A percentile compares a stretch with the other conserved stretches of the same genome.
phyloP scores from a whole-genome alignment of 2,329 filamentous ascomycete genomes.

The Fusarium foetens region DNA sequence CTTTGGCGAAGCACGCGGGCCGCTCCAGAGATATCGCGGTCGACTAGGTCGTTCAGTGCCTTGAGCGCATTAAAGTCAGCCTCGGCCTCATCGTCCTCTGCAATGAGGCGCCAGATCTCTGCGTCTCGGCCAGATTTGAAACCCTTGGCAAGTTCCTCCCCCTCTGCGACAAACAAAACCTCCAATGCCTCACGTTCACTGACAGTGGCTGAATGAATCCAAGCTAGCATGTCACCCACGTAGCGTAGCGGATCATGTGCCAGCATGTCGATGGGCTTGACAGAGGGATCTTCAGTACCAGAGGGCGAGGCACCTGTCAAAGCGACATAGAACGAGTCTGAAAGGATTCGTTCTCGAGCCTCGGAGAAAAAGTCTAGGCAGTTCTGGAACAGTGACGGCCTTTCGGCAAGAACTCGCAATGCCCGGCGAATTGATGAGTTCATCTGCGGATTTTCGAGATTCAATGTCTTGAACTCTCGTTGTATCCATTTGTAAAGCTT shows the following conservation, averaged over 20 bases:
- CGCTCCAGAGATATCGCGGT: constrained; percentile 84
- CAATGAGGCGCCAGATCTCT: constrained; percentile 81
- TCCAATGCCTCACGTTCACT: constrained; percentile 94
- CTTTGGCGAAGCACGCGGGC: constrained; percentile 87
- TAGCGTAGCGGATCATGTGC: constrained; percentile 94
- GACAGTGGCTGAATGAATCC: constrained; percentile 93
- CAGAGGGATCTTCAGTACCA: constrained; percentile 66
- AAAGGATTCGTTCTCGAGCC: constrained; percentile 84
- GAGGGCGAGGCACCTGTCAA: constrained; percentile 76
- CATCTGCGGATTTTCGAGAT: constrained; percentile 94
- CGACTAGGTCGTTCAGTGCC: constrained; percentile 86
- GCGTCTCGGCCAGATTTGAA: constrained; percentile 83
- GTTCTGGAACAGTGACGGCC: constrained; percentile 90
- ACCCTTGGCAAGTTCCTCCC: constrained; percentile 85
- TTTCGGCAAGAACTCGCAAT: constrained; percentile 86
- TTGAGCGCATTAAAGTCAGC: constrained; percentile 80
- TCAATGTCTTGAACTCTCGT: constrained; percentile 89
- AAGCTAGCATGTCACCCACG: constrained; percentile 96
- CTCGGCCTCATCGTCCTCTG: constrained; percentile 64
- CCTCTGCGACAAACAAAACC: constrained; percentile 89
- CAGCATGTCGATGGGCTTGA: constrained; percentile 92
- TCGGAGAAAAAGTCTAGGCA: constrained; percentile 95
- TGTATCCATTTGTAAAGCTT: constrained; percentile 97
- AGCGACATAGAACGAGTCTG: constrained; percentile 88
- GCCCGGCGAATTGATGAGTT: constrained; percentile 84